Conservation (phyloP, 1,284 basidiomycete genomes). For the Ceratobasidium sp. region DNA sequence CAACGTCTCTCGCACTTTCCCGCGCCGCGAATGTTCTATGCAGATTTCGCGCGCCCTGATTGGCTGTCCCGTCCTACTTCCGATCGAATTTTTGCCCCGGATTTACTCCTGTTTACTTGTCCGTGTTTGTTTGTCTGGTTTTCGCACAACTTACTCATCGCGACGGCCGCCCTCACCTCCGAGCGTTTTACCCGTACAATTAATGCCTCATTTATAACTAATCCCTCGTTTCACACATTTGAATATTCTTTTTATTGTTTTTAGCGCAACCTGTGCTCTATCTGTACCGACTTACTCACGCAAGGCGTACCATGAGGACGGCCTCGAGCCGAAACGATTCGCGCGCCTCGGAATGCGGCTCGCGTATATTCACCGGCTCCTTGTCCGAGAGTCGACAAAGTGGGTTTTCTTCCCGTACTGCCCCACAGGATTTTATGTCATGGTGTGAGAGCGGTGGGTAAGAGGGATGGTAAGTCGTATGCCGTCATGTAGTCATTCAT, state of each 20-base stretch:
- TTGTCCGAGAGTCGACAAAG: too few relatives aligned
- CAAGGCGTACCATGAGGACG: slow-evolving; percentile 2
- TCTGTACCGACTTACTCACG: not conserved
- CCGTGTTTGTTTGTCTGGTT: not conserved
- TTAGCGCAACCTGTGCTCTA: not conserved
- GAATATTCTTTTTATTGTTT: not conserved
- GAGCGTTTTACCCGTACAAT: not conserved
- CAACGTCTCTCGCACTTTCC: not conserved
- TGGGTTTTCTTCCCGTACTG: too few relatives aligned
- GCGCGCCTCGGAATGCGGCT: not conserved
- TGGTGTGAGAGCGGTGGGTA: not conserved
- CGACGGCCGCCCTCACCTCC: not conserved
- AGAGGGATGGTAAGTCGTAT: not conserved
- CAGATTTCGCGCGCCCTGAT: not conserved
- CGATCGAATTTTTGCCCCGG: slow-evolving; percentile 8
- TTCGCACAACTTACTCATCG: not conserved
- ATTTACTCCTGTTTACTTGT: not conserved
- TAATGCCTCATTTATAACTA: slow-evolving; percentile 3
- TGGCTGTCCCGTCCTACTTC: not conserved
- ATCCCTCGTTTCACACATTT: not conserved
- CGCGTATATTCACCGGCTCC: not conserved
- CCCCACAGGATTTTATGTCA: too few relatives aligned
- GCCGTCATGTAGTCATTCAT: too few relatives aligned
- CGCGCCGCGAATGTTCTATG: not conserved
- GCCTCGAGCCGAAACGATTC: not conserved